Evolutionary conservation across 495 filamentous ascomycete genomes (phyloP).

Genomic region (Tuber umbilicatum): DNA sequence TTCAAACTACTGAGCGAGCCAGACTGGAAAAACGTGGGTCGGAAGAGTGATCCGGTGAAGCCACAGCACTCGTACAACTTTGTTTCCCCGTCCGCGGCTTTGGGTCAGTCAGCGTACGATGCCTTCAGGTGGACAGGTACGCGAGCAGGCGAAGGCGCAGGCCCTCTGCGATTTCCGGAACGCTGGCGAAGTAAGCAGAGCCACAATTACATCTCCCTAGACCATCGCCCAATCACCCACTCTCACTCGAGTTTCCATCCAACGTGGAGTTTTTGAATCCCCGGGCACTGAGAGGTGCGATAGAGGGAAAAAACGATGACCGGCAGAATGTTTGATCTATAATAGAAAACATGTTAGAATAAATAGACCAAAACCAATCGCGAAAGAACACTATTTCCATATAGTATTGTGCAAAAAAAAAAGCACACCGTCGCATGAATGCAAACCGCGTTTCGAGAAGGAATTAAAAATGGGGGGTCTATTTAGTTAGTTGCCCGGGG

Average conservation of each 20-base stretch:
- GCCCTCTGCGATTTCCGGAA: not conserved
- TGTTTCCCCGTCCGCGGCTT: not conserved
- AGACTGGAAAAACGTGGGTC: not conserved
- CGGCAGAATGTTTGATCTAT: not conserved
- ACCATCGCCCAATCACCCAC: not conserved
- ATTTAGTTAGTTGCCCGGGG: not conserved
- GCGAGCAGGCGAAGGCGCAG: not conserved
- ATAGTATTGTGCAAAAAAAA: not conserved
- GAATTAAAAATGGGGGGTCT: not conserved
- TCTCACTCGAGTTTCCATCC: not conserved
- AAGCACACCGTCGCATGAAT: not conserved
- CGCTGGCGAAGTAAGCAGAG: not conserved
- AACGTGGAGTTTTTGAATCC: not conserved
- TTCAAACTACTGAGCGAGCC: not conserved
- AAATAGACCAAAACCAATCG: not conserved
- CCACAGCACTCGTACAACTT: not conserved
- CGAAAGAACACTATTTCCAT: not conserved
- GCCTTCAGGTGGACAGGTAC: not conserved
- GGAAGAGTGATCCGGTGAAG: not conserved
- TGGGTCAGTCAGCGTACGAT: not conserved
- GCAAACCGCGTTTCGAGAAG: not conserved
- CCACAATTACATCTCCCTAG: not conserved
- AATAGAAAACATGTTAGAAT: not conserved
- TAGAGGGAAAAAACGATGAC: not conserved
- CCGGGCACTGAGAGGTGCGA: not conserved